Evolutionary conservation across 2,329 filamentous ascomycete species (phyloP).

Genomic region (Lecanosticta acicola): DNA sequence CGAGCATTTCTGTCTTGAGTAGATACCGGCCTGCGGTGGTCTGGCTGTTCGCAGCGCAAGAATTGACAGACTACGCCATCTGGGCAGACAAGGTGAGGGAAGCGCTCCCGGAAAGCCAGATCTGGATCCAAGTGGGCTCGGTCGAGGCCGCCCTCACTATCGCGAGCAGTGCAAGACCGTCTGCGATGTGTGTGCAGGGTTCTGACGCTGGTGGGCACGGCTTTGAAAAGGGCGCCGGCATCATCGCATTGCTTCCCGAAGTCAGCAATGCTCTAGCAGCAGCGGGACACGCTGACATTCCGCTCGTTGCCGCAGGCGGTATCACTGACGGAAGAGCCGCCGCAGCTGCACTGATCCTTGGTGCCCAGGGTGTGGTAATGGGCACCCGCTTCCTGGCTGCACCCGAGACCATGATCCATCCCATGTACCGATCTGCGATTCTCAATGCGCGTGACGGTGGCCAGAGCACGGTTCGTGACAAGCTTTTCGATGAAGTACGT

Average conservation of each 20-base stretch:
- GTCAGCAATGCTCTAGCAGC: constrained; percentile 43
- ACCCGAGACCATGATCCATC: constrained; percentile 38
- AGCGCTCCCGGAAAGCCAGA: constrained; percentile 36
- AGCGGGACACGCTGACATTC: constrained; percentile 32
- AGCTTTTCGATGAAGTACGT: constrained; percentile 49
- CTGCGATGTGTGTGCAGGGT: constrained; percentile 58
- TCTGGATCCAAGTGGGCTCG: constrained; percentile 59
- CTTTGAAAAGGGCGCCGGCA: constrained; percentile 48
- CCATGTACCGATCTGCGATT: constrained; percentile 45
- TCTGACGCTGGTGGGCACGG: constrained; percentile 62
- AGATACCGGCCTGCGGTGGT: constrained; percentile 54
- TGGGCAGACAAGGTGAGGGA: constrained; percentile 31
- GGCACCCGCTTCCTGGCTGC: constrained; percentile 56
- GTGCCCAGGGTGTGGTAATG: constrained; percentile 50
- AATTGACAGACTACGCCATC: constrained; percentile 34
- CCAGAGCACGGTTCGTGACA: constrained; percentile 44
- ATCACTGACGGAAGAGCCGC: constrained; percentile 52
- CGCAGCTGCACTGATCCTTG: constrained; percentile 51
- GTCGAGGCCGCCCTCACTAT: constrained; percentile 51
- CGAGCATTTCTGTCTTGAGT: constrained; percentile 46
- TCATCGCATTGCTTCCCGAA: constrained; percentile 56
- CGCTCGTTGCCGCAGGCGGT: constrained; percentile 52
- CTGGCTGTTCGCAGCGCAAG: constrained; percentile 60
- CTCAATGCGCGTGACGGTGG: constrained; percentile 48
- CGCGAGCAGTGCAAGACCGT: constrained; percentile 42